Base-by-base conservation (phyloP, 2,329 filamentous ascomycete species). In the Dactylella cylindrospora region DNA sequence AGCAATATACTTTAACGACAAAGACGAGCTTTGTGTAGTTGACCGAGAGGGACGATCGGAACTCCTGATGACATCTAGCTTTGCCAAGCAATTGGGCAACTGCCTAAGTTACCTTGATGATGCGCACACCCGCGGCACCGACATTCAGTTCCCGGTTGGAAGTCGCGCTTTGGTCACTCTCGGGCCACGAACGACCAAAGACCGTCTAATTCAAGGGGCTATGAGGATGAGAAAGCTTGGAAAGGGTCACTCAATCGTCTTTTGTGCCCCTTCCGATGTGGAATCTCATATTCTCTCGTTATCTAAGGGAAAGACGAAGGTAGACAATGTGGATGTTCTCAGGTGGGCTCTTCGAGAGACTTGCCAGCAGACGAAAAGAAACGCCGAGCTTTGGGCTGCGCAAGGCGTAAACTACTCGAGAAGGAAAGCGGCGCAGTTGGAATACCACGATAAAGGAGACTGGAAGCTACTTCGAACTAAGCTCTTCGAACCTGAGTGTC, bases 81-180 rank as follows among this genome's bases (percentile, higher is more conserved):
- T 80, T 66, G 71, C 73, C 0, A 73, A 75, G 0, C 77, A 82
- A 3, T 70, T 85, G 0, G 80, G 81, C 2, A 67, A 62, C 0
- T 90, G 85, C 47, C 70, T 88, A 0, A 76, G 89, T 0, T 90
- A 83, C 44, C 73, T 91, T 0, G 86, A 90, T 46, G 82, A 90
- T 57, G 78, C 79, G 0, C 85, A 90, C 61, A 87, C 85, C 0
- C 72, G 86, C 53, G 85, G 86, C 0, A 88, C 79, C 0, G 85
- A 90, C 64, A 69, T 90, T 0, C 79, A 78, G 25, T 71, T 88
- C 0, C 85, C 84, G 0, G 52, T 60, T 0, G 3, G 77, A 13
- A 84, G 83, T 66, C 74, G 81, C 0, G 87, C 84, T 0, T 81
- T 81, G 0, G 81, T 90, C 0, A 89, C 84, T 0, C 70, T 91